Conservation (phyloP, 768 basidiomycete genomes). For the Pisolithus orientalis region DNA sequence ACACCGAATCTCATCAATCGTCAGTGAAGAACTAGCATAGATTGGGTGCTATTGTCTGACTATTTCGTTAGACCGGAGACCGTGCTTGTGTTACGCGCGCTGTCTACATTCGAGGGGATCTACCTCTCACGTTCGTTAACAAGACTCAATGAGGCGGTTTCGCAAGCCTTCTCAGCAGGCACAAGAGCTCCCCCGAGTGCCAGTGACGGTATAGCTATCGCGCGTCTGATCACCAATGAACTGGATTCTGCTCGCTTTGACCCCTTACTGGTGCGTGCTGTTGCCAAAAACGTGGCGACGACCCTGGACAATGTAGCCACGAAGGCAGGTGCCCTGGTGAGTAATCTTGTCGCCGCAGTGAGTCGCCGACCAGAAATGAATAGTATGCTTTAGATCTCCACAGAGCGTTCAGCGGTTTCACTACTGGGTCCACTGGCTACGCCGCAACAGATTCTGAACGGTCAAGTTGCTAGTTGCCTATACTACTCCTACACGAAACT, state of each 20-base stretch:
- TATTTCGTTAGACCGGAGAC: constrained; percentile 72
- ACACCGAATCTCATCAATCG: constrained; percentile 83
- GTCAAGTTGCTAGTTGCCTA: constrained; percentile 68
- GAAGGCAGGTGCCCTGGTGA: constrained; percentile 63
- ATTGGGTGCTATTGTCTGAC: constrained; percentile 1
- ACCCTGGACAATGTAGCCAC: constrained; percentile 65
- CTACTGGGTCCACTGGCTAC: constrained; percentile 75
- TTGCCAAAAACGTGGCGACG: constrained; percentile 66
- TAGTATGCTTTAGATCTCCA: constrained; percentile 43
- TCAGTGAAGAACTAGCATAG: constrained; percentile 20
- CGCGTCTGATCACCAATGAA: constrained; percentile 80
- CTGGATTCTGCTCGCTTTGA: constrained; percentile 85
- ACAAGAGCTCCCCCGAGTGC: constrained; percentile 63
- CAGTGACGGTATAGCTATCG: constrained; percentile 71
- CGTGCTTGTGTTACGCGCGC: constrained; percentile 74
- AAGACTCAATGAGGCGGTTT: constrained; percentile 78
- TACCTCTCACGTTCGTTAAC: constrained; percentile 82
- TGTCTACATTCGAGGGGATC: constrained; percentile 79
- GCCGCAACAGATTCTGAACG: constrained; percentile 73
- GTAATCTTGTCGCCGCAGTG: constrained; percentile 15
- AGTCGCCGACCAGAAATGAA: background rate
- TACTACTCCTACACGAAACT: constrained; percentile 73
- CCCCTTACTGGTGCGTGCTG: constrained; percentile 72
- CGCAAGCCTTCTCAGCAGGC: constrained; percentile 68
- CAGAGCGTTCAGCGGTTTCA: constrained; percentile 73